A percentile compares a stretch with the other conserved stretches of the same genome.
These are phyloP conservation scores for Pseudocercospora macadamiae DNA, from an alignment of 2,329 filamentous ascomycete genomes.

Conservation along the genomic window DNA sequence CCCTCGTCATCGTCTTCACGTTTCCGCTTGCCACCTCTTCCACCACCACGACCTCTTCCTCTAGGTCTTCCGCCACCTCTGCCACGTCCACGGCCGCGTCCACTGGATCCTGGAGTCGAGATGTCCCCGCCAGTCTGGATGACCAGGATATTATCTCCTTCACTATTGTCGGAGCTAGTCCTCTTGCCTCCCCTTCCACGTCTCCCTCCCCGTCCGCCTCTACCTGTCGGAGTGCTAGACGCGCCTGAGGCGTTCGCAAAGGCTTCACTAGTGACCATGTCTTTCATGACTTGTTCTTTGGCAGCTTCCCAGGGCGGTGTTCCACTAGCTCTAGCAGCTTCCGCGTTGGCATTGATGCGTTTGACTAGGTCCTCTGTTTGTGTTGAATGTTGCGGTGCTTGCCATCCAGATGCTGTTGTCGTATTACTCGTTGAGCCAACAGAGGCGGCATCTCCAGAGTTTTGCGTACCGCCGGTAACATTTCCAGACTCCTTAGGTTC, in stretches of 20 bases:
- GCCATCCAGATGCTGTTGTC: background rate
- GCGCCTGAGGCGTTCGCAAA: background rate
- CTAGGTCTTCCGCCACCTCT: slow-evolving; percentile 36
- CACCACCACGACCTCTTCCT: slow-evolving; percentile 44
- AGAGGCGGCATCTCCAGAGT: background rate
- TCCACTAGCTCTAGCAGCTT: slow-evolving; percentile 34
- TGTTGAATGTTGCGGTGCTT: slow-evolving; percentile 23
- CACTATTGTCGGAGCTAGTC: slow-evolving; percentile 11
- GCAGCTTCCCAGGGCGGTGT: slow-evolving; percentile 51
- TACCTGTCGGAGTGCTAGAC: slow-evolving; percentile 33
- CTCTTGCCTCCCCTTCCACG: slow-evolving; percentile 19
- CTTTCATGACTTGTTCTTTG: slow-evolving; percentile 49
- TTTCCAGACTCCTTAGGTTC: slow-evolving; percentile 18
- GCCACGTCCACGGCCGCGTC: slow-evolving; percentile 35
- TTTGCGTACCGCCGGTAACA: background rate
- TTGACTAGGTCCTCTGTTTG: slow-evolving; percentile 48
- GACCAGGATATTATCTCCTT: background rate
- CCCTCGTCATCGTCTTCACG: slow-evolving; percentile 39
- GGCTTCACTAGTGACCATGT: slow-evolving; percentile 42
- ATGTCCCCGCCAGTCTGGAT: slow-evolving; percentile 6
- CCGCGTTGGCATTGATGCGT: slow-evolving; percentile 40
- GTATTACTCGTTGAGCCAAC: background rate
- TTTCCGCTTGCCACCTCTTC: slow-evolving; percentile 41
- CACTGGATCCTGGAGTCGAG: slow-evolving; percentile 10
- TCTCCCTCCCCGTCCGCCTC: slow-evolving; percentile 30